phyloP scores from a whole-genome alignment of 306 rosid species.

The Dryas octopetala region DNA sequence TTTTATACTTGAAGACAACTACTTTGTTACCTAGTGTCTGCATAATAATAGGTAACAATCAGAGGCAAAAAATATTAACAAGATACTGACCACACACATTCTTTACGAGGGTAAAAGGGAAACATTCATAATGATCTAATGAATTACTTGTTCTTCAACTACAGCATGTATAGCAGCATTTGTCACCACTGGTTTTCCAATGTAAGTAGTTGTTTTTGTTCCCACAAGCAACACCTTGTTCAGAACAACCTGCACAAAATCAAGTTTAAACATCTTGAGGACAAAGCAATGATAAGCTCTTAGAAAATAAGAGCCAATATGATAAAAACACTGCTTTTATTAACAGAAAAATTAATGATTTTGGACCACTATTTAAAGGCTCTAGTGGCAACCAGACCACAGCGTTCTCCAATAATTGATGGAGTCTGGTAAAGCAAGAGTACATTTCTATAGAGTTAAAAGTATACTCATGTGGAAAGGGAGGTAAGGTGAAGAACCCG shows the following conservation, averaged over 20 bases:
- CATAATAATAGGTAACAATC: constrained; percentile 16
- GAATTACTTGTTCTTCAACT: constrained; percentile 90
- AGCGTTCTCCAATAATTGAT: background rate
- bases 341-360: background rate
- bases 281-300: background rate
- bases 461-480: background rate
- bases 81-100: background rate
- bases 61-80: constrained; percentile 9
- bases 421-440: background rate
- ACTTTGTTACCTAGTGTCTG: constrained; percentile 79
- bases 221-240: constrained; percentile 92
- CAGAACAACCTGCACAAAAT: constrained; percentile 65
- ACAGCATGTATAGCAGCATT: constrained; percentile 93
- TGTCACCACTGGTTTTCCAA: constrained; percentile 92
- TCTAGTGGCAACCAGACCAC: background rate
- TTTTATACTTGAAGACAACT: constrained; percentile 86
- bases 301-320: constrained; percentile 3
- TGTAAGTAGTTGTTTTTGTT: constrained; percentile 68
- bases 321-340: background rate
- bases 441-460: background rate
- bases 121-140: constrained; percentile 2
- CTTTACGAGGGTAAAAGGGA: constrained; percentile 5
- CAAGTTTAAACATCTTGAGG: constrained; percentile 16
- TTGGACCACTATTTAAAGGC: background rate
- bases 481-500: background rate